Evolutionary conservation across 352 stramenopile species (phyloP), one percentile per base, ranked within the genome.

Genomic region (Globisporangium irregulare): DNA sequence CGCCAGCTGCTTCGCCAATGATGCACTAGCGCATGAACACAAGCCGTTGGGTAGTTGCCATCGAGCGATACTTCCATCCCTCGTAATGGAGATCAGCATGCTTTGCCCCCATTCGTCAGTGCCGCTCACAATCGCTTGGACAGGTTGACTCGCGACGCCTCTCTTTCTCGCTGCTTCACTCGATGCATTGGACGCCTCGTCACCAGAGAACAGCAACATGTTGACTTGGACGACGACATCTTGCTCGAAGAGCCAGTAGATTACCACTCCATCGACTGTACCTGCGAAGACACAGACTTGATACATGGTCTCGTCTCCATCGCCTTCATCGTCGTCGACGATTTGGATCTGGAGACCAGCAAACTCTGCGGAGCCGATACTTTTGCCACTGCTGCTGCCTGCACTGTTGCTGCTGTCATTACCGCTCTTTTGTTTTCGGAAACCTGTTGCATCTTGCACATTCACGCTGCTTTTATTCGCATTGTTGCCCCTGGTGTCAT

Each of bases 51-150:
- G 85, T 10, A 94, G 64, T 27, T 89, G 79, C 86, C 86, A 94
- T 10, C 79, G 70, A 7, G 84, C 81, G 5, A 92, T 50, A 3
- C 74, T 77, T 8, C 86, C 86, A 50, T 83, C 81, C 18, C 69
- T 73, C 1, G 81, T 84, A 20, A 90, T 73, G 0, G 86, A 84
- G 0, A 94, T 65, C 29, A 93, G 68, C n/a, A 81, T 90, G 67
- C 77, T 87, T 53, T 94, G 84, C 1, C 85, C 86, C 81, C 81
- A 94, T 64, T 92, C 84, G 59, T 94, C 82, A n/a, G 79, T 87
- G 1, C 84, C 85, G 29, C 76, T 94, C 5, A 86, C 71, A 27
- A 94, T 78, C 0, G 82, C 77, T 46, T 90, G 82, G 1, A 94
- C 69, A 0, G 83, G 78, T 32, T 67, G 51, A 18, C 25, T 56